Evolutionary conservation across 2,329 filamentous ascomycete species (phyloP).

Genomic region (Pseudogymnoascus sp.): DNA sequence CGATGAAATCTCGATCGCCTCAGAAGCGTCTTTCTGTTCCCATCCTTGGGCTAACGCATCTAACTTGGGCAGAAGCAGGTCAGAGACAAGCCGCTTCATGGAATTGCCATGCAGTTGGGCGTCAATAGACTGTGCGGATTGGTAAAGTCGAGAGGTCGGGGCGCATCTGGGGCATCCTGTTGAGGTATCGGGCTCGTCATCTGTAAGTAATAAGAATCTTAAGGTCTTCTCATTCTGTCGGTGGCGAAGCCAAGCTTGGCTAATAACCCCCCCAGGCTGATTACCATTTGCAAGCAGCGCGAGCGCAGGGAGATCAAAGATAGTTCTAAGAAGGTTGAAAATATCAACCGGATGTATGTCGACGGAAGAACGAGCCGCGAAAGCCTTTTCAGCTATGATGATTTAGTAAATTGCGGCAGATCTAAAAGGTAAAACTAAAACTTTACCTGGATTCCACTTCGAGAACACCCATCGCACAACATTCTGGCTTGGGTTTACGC

Average conservation of each 20-base stretch:
- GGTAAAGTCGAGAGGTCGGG: neutral
- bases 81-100: slow-evolving; percentile 23
- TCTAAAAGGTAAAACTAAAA: slow-evolving; percentile 12
- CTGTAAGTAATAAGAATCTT: slow-evolving; percentile 48
- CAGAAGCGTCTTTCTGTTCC: slow-evolving; percentile 19
- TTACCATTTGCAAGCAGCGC: slow-evolving; percentile 8
- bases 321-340: slow-evolving; percentile 59
- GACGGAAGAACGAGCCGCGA: slow-evolving; percentile 54
- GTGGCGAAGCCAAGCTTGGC: slow-evolving; percentile 26
- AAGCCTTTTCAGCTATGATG: slow-evolving; percentile 53
- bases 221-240: slow-evolving; percentile 36
- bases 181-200: slow-evolving; percentile 16
- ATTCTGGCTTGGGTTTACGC: slow-evolving; percentile 58
- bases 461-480: slow-evolving; percentile 75
- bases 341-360: slow-evolving; percentile 60
- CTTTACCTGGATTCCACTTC: slow-evolving; percentile 72
- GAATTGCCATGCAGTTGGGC: slow-evolving; percentile 20
- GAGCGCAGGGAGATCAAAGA: slow-evolving; percentile 45
- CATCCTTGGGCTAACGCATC: slow-evolving; percentile 21
- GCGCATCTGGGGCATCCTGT: slow-evolving; percentile 18
- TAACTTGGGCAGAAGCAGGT: slow-evolving; percentile 24
- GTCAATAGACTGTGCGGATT: neutral
- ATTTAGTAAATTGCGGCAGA: slow-evolving; percentile 13
- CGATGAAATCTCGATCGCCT: slow-evolving; percentile 19
- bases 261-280: slow-evolving; percentile 22